Conservation (phyloP, 2,329 filamentous ascomycete genomes). For the Elsinoe batatas region DNA sequence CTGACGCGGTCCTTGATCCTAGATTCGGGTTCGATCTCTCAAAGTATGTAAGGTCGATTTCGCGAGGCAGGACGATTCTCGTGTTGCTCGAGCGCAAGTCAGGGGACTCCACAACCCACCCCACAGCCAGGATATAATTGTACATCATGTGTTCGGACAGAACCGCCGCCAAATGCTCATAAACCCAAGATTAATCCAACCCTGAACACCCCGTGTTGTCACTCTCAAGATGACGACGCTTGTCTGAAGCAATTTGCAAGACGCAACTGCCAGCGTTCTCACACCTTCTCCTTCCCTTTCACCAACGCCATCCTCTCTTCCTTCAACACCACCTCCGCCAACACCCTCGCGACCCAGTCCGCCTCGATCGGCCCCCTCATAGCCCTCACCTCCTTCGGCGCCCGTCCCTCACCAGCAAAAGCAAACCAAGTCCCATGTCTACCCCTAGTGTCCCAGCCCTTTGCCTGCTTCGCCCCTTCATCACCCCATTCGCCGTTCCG, state of each 20-base stretch:
- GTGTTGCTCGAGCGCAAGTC: too few species aligned
- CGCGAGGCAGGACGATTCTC: too few species aligned
- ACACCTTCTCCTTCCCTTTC: constrained; percentile 8
- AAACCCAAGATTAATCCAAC: neutral
- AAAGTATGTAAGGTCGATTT: too few species aligned
- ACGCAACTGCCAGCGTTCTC: neutral
- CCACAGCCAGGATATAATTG: neutral
- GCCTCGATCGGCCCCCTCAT: constrained; percentile 15
- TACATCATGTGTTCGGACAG: neutral
- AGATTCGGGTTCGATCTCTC: too few species aligned
- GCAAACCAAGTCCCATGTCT: constrained; percentile 16
- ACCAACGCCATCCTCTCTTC: constrained; percentile 15
- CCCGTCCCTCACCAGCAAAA: constrained; percentile 9
- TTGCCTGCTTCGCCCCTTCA: constrained; percentile 13
- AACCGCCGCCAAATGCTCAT: neutral
- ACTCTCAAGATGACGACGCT: too few species aligned
- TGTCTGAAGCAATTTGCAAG: neutral
- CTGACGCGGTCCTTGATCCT: too few species aligned
- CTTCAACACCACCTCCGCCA: constrained; percentile 17
- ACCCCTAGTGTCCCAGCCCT: constrained; percentile 15
- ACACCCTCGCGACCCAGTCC: constrained; percentile 16
- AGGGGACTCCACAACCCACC: too few species aligned
- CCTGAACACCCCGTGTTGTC: too few species aligned
- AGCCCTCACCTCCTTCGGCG: constrained; percentile 11
- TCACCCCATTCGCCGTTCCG: constrained; percentile 19